Evolutionary conservation across 106 monocot species (phyloP), one percentile per base, ranked within the genome.

Genomic region (Dioscorea zingiberensis): DNA sequence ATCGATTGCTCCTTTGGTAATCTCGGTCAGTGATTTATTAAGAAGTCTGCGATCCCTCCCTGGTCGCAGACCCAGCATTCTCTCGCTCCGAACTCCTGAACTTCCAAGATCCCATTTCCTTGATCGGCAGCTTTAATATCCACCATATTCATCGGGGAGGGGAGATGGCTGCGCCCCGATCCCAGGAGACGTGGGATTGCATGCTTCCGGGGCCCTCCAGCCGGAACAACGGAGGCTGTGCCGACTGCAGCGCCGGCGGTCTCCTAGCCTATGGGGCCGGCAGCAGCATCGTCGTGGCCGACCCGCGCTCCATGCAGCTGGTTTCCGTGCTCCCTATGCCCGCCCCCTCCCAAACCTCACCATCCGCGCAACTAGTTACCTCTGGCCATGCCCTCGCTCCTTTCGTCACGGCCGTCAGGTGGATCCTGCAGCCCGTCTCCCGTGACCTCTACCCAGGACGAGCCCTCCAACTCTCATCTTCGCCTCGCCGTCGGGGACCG

Each of bases 251-350:
- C 79, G 72, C 76, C 56, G 51, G 62, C 22, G 91, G 91, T 5
- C 83, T 98, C 51, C 77, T 98, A 25, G 97, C 92, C 7, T 93
- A 81, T 66, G 92, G 80, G 49, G 83, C 92, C 32, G 97, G 97
- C 44, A 84, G 86, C 80, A 75, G 77, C 73, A 68, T 92, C 56
- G 86, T 83, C 22, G 75, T 98, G 48, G 79, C 62, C 44, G 92
- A 98, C 58, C 81, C 86, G 32, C 77, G 77, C 12, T 86, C 89
- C 25, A 84, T 93, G 79, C 97, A 98, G 71, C 83, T 92, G 48
- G 62, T 98, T 22, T 74, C 76, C 61, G 92, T 89, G 19, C 77
- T 93, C 60, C 86, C 97, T 44, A 89, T 89, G 89, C 97, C 97
- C 1, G 44, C 86, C 12, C 69, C 76, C 59, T 49, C 47, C 58